These are phyloP conservation scores for Globisporangium echinulatum DNA, from an alignment of 352 stramenopile species.

Conservation along the genomic window DNA sequence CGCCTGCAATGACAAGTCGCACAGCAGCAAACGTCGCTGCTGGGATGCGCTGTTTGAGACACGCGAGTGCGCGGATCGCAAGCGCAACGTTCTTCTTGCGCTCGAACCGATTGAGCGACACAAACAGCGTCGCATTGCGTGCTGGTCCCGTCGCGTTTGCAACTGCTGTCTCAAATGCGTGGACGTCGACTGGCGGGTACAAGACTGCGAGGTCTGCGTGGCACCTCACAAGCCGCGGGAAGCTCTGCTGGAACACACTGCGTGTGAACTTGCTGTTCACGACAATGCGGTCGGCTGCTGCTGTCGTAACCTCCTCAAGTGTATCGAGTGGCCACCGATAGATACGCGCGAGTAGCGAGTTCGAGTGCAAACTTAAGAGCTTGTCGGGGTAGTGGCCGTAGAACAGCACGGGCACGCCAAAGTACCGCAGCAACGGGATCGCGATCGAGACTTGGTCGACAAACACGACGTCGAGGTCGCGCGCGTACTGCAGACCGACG, in stretches of 20 bases:
- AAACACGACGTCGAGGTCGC: conserved; percentile 69
- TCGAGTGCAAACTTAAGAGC: conserved; percentile 75
- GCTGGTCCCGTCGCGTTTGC: conserved; percentile 15
- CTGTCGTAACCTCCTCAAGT: conserved; percentile 91
- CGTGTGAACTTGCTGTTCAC: conserved; percentile 97
- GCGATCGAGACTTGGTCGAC: conserved; percentile 81
- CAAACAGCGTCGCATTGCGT: conserved; percentile 63
- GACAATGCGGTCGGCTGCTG: conserved; percentile 89
- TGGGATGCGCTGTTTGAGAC: conserved; percentile 37
- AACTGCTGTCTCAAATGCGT: conserved; percentile 39
- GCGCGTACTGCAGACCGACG: conserved; percentile 28
- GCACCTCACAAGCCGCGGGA: conserved; percentile 43
- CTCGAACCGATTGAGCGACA: conserved; percentile 98
- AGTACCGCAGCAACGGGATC: conserved; percentile 63
- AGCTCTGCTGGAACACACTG: conserved; percentile 86
- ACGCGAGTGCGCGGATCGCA: conserved; percentile 73
- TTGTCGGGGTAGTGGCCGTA: conserved; percentile 99
- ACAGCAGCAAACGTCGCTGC: conserved; percentile 38
- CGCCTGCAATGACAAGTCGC: conserved; percentile 91
- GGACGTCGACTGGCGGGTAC: conserved; percentile 92
- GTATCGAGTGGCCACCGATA: conserved; percentile 92
- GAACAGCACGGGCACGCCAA: conserved; percentile 90
- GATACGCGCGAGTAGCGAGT: conserved; percentile 64
- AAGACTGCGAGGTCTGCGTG: conserved; percentile 74
- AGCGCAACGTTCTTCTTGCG: conserved; percentile 97